These are phyloP conservation scores for Scleromitrula shiraiana DNA, from an alignment of 2,329 filamentous ascomycete species.

Conservation along the genomic window DNA sequence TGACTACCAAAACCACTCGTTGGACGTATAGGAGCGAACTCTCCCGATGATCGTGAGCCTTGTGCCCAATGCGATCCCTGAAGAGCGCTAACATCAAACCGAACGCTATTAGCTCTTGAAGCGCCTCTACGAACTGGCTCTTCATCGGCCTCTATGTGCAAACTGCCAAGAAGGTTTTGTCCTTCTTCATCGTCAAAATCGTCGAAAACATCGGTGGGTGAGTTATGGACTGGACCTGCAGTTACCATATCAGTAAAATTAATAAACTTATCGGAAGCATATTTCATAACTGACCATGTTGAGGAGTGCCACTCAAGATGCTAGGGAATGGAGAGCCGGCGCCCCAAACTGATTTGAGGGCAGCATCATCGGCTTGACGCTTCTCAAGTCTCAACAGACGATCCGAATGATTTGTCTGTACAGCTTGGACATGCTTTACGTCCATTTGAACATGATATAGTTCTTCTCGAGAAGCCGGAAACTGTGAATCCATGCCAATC, in stretches of 20 bases:
- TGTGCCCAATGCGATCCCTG: conserved; percentile 83
- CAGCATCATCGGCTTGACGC: conserved; percentile 58
- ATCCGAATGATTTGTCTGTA: conserved; percentile 55
- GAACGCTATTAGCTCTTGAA: conserved; percentile 91
- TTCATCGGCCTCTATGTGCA: conserved; percentile 82
- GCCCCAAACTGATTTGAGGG: conserved; percentile 79
- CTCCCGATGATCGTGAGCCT: conserved; percentile 71
- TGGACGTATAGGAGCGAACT: conserved; percentile 70
- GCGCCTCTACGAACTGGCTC: conserved; percentile 77
- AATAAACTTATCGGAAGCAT: background rate
- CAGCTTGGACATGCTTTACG: conserved; percentile 57
- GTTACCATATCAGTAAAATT: conserved; percentile 17
- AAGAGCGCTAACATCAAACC: conserved; percentile 92
- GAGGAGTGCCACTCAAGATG: conserved; percentile 71
- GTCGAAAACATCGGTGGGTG: conserved; percentile 78
- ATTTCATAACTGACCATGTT: conserved; percentile 67
- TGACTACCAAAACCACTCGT: conserved; percentile 71
- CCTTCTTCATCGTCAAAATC: conserved; percentile 79
- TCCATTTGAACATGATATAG: conserved; percentile 63
- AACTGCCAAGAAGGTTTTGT: conserved; percentile 67
- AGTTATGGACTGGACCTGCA: conserved; percentile 69
- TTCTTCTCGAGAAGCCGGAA: conserved; percentile 53
- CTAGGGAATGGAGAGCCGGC: conserved; percentile 90
- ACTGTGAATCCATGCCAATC: conserved; percentile 56
- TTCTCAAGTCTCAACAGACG: conserved; percentile 55